Evolutionary conservation across 306 rosid genomes (phyloP).

Genomic region (Trifolium repens): DNA sequence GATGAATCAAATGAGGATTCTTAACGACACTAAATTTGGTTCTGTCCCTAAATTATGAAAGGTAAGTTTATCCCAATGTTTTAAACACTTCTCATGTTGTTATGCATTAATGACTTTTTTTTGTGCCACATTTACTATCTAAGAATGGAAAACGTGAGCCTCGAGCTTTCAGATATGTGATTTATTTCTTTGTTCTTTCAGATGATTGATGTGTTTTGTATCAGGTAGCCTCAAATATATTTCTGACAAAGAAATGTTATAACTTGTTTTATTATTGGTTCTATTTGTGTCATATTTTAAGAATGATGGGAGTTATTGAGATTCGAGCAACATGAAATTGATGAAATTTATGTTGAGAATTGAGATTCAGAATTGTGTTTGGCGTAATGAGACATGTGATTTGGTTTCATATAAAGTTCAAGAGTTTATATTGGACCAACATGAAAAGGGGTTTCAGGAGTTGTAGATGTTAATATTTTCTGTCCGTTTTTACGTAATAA

Average conservation of each 20-base stretch:
- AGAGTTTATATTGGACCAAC: conserved; percentile 19
- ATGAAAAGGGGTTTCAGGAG: conserved; percentile 29
- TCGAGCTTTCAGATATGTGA: conserved; percentile 1
- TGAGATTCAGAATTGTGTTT: conserved; percentile 11
- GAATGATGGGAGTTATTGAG: not conserved
- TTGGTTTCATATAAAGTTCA: not conserved
- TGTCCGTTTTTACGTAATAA: not conserved
- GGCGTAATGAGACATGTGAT: conserved; percentile 27
- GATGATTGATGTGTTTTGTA: conserved; percentile 8
- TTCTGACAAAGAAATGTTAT: conserved; percentile 20
- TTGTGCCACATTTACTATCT: conserved; percentile 12
- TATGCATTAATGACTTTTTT: conserved; percentile 1
- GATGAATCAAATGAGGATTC: conserved; percentile 74
- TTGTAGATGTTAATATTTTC: conserved; percentile 12
- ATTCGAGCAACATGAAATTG: conserved; percentile 11
- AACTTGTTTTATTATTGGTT: conserved; percentile 21
- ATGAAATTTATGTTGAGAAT: conserved; percentile 28
- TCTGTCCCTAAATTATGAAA: conserved; percentile 20
- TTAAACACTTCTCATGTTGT: not conserved
- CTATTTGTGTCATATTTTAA: conserved; percentile 29
- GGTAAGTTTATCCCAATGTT: conserved; percentile 47
- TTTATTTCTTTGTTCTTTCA: conserved; percentile 7
- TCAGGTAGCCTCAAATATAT: conserved; percentile 28
- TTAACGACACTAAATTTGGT: conserved; percentile 38
- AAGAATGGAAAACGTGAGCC: conserved; percentile 9